Base-by-base conservation (phyloP, 345 rosid species). In the Excoecaria agallocha region DNA sequence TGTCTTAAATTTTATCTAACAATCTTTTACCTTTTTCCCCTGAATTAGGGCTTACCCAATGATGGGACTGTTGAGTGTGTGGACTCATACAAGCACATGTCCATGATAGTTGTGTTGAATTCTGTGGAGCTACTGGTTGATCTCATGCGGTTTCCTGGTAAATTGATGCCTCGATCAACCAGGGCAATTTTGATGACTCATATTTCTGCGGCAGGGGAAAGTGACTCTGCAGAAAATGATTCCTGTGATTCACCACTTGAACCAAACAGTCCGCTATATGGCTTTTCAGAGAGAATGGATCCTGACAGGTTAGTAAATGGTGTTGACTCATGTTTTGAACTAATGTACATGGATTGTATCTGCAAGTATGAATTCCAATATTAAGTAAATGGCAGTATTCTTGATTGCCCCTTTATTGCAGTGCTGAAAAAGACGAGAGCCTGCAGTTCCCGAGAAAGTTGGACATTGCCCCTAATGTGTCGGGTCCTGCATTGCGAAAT, bases 191-290 rank as follows among this genome's bases (percentile, higher is more conserved):
- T 85, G 79, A 89, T 91, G 97, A 86, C 93, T 81, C 98, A 94
- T 84, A 82, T 89, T 55, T 88, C 97, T 74, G 89, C 93, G n/a
- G 93, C 95, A 72, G 98, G 92, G 87, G 98, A 94, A 87, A 94
- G 97, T 84, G 98, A 94, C 82, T 94, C 95, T 74, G 97, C 97
- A 62, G 98, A 93, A 83, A 93, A 95, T 84, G 99, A 95, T 84
- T 95, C 98, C 20, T 95, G 99, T 52, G 99, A 95, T 82, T 93
- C 99, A 72, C 99, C 97, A 22, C 85, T 95, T 52, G 99, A 96
- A 85, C 99, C 98, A 75, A 96, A 96, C 76, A 94, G 98, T 84
- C 98, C 98, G 71, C 81, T 94, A 56, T 92, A 89, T 82, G 97
- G 91, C 49, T 79, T 76, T 79, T 59, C 90, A 12, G 96, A 94